These are phyloP conservation scores for Euclidium syriacum DNA, from an alignment of 345 rosid species.

Conservation along the genomic window DNA sequence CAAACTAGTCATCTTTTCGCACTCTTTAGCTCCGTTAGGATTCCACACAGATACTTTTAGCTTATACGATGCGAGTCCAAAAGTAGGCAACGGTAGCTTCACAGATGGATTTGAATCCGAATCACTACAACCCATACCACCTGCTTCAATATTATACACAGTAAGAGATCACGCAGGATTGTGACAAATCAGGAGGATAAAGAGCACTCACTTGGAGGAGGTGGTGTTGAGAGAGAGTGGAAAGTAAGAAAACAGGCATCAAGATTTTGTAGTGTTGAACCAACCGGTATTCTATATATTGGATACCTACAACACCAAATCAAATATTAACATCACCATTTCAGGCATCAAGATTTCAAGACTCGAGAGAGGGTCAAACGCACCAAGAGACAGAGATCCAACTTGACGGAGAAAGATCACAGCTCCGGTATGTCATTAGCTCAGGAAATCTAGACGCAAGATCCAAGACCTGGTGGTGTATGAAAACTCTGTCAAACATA, in stretches of 20 bases:
- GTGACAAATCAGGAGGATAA: not conserved
- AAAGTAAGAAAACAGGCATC: conserved; percentile 90
- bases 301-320: conserved; percentile 54
- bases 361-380: not conserved
- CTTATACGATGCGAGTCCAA: conserved; percentile 85
- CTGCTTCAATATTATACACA: conserved; percentile 31
- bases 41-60: conserved; percentile 75
- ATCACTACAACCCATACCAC: conserved; percentile 30
- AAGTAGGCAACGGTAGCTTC: conserved; percentile 56
- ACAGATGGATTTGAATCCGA: conserved; percentile 27
- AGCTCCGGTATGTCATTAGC: conserved; percentile 66
- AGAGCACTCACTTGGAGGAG: conserved; percentile 38
- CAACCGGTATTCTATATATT: conserved; percentile 79
- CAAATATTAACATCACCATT: not conserved
- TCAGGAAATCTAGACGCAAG: conserved; percentile 76
- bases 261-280: conserved; percentile 79
- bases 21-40: conserved; percentile 44
- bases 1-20: conserved; percentile 50
- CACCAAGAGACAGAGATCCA: conserved; percentile 98
- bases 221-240: conserved; percentile 53
- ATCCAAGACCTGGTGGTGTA: conserved; percentile 47
- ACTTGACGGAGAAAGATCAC: conserved; percentile 75
- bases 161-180: conserved; percentile 1
- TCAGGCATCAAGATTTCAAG: not conserved
- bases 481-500: not conserved